Conservation (phyloP, 306 rosid genomes). For the Lupinus albus region DNA sequence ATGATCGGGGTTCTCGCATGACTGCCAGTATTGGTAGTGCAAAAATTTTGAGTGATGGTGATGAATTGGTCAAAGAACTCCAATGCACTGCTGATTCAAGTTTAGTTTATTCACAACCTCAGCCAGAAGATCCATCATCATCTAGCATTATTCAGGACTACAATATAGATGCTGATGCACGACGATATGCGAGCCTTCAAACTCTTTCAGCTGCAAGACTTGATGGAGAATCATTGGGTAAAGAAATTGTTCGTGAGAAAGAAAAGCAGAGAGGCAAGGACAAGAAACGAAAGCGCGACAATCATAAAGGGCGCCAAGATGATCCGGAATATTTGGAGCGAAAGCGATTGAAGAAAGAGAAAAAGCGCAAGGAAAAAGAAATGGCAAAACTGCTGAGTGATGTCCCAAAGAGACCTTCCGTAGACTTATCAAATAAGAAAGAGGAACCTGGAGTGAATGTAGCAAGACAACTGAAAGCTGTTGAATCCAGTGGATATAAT, state of each 20-base stretch:
- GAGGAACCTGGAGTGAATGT: slow-evolving; percentile 49
- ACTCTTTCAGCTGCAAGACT: slow-evolving; percentile 61
- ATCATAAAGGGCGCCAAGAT: slow-evolving; percentile 60
- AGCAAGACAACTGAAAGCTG: slow-evolving; percentile 48
- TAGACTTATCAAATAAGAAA: slow-evolving; percentile 50
- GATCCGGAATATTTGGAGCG: slow-evolving; percentile 79
- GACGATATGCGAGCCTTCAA: slow-evolving; percentile 79
- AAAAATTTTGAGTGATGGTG: slow-evolving; percentile 66
- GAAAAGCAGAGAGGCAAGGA: slow-evolving; percentile 69
- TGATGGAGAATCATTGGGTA: slow-evolving; percentile 51
- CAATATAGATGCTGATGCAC: slow-evolving; percentile 72
- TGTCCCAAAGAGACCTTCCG: slow-evolving; percentile 44
- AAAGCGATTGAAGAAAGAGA: slow-evolving; percentile 83
- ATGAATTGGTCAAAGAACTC: slow-evolving; percentile 75
- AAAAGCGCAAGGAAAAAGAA: slow-evolving; percentile 74
- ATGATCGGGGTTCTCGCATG: slow-evolving; percentile 76
- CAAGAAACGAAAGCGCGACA: slow-evolving; percentile 78
- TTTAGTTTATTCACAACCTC: slow-evolving; percentile 58
- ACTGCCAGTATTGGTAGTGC: slow-evolving; percentile 97
- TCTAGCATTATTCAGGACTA: slow-evolving; percentile 78
- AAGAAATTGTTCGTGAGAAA: slow-evolving; percentile 52
- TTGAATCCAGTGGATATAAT: slow-evolving; percentile 52
- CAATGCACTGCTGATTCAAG: slow-evolving; percentile 91
- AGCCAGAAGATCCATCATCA: slow-evolving; percentile 63
- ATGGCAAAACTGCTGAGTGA: slow-evolving; percentile 58